Conservation (phyloP, 768 basidiomycete species). For the Thelephora ganbajun region DNA sequence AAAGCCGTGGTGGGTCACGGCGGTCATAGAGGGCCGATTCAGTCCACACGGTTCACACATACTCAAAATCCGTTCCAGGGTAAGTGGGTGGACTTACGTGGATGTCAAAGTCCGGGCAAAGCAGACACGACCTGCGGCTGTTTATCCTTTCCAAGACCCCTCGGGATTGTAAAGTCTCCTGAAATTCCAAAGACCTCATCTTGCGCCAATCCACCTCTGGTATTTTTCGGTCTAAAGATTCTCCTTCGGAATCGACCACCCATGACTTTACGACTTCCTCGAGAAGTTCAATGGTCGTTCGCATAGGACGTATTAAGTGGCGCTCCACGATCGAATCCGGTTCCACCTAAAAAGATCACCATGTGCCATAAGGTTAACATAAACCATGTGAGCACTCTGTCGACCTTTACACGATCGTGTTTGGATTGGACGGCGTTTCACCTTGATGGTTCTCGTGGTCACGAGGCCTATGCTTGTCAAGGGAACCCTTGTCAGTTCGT, state of each 20-base stretch:
- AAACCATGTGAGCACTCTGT: too few species aligned
- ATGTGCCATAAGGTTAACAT: constrained; percentile 1
- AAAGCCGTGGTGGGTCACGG: neutral
- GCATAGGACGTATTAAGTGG: constrained; percentile 48
- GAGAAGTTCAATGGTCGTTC: constrained; percentile 38
- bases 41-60: too few species aligned
- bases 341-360: constrained; percentile 40
- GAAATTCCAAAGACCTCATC: constrained; percentile 80
- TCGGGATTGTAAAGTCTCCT: constrained; percentile 60
- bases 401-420: neutral
- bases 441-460: constrained; percentile 61
- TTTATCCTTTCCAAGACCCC: constrained; percentile 33
- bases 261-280: constrained; percentile 43
- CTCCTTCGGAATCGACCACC: constrained; percentile 12
- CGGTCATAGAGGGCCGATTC: too few species aligned
- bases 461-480: constrained; percentile 66
- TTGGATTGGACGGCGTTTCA: constrained; percentile 11
- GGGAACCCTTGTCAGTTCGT: constrained; percentile 53
- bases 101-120: constrained; percentile 54
- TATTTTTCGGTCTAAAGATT: constrained; percentile 20
- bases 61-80: too few species aligned
- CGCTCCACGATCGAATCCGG: constrained; percentile 52
- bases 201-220: constrained; percentile 80
- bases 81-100: constrained; percentile 41
- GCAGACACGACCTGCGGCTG: constrained; percentile 30